These are phyloP conservation scores for Hsuehochloa calcarea DNA, from an alignment of 176 grass and related monocot genomes.

Conservation along the genomic window DNA sequence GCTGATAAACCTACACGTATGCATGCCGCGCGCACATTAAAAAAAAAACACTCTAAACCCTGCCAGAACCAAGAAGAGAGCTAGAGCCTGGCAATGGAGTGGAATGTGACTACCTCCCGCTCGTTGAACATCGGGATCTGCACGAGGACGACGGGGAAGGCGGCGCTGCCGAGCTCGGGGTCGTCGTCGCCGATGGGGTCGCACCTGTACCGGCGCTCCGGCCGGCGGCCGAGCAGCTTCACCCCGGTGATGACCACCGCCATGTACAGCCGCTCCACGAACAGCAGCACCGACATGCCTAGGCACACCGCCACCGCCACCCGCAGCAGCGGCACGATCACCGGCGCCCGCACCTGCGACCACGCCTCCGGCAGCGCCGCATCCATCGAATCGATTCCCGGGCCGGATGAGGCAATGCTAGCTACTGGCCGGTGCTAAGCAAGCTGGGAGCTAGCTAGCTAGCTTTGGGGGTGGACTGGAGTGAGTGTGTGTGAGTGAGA, in stretches of 20 bases:
- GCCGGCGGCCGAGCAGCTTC: slow-evolving; percentile 43
- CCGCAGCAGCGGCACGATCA: slow-evolving; percentile 70
- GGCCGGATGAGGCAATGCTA: background rate
- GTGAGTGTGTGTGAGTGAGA: slow-evolving; percentile 14
- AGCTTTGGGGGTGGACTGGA: background rate
- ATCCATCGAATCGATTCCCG: slow-evolving; percentile 17
- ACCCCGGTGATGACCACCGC: slow-evolving; percentile 54
- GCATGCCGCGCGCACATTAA: background rate
- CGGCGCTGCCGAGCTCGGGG: slow-evolving; percentile 59
- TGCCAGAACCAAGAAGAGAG: background rate
- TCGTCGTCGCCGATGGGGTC: slow-evolving; percentile 60
- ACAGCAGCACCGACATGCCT: slow-evolving; percentile 67
- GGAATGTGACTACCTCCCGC: slow-evolving; percentile 62
- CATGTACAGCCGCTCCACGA: slow-evolving; percentile 71
- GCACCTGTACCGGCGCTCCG: slow-evolving; percentile 59
- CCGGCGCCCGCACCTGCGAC: slow-evolving; percentile 61
- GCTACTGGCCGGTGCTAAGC: background rate
- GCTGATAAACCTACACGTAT: slow-evolving; percentile 54
- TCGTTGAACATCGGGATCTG: slow-evolving; percentile 97
- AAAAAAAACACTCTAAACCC: background rate
- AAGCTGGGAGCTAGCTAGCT: background rate
- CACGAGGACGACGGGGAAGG: slow-evolving; percentile 66
- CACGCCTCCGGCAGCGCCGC: slow-evolving; percentile 54
- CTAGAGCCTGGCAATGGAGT: background rate
- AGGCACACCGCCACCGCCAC: slow-evolving; percentile 61